Percentiles rank a stretch among this genome's conserved stretches.
Conservation (phyloP, 176 grass and related monocot species). For the Aegilops longissima region DNA sequence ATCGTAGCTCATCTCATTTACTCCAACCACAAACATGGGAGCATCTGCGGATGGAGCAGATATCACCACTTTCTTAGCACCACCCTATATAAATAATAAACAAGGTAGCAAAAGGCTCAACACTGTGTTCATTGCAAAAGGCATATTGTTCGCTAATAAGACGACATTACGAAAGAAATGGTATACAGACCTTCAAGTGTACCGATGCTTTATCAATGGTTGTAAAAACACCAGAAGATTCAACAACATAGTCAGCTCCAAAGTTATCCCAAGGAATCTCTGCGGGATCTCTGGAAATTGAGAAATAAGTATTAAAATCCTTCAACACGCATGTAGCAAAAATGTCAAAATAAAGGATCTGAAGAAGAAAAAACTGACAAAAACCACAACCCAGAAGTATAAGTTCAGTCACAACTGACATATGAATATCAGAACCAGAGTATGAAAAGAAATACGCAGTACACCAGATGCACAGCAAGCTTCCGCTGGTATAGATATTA, state of each 20-base stretch:
- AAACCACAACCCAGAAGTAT: conserved; percentile 12
- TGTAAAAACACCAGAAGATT: conserved; percentile 97
- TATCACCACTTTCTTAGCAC: conserved; percentile 98
- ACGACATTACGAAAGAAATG: neutral
- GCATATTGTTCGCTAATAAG: neutral
- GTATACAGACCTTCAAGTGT: conserved; percentile 76
- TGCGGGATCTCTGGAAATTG: conserved; percentile 71
- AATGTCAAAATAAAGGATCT: neutral
- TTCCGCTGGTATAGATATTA: neutral
- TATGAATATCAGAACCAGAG: neutral
- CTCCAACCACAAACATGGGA: conserved; percentile 99
- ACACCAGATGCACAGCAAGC: conserved; percentile 1
- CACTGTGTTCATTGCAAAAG: conserved; percentile 5
- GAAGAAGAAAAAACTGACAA: neutral
- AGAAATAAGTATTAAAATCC: neutral
- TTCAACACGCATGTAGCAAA: neutral
- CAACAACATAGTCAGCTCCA: conserved; percentile 90
- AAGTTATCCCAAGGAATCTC: conserved; percentile 88
- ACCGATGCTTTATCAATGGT: conserved; percentile 72
- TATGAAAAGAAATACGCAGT: neutral
- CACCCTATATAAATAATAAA: conserved; percentile 66
- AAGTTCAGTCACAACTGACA: neutral
- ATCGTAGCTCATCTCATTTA: conserved; percentile 83
- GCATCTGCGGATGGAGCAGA: conserved; percentile 96
- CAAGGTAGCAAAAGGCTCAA: conserved; percentile 26